Percentiles rank a stretch among this genome's conserved stretches.
Evolutionary conservation across 2,329 filamentous ascomycete genomes (phyloP).

Genomic region (Colletotrichum liaoningense): DNA sequence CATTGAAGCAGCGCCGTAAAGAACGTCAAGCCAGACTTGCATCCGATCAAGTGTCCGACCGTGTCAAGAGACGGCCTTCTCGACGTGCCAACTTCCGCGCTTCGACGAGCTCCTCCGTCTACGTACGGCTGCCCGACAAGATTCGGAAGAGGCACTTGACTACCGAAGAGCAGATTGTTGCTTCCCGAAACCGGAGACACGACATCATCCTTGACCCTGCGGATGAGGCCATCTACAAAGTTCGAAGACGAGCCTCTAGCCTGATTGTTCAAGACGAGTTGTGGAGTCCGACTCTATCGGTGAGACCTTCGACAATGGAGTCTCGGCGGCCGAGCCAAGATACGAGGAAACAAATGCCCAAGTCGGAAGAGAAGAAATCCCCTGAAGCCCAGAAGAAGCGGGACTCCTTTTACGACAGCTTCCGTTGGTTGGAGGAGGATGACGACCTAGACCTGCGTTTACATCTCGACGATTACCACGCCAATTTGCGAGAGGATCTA

Average conservation of each 20-base stretch:
- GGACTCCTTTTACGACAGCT: slow-evolving; percentile 73
- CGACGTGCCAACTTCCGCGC: slow-evolving; percentile 47
- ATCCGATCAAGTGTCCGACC: slow-evolving; percentile 46
- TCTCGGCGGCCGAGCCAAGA: slow-evolving; percentile 32
- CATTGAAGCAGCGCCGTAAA: slow-evolving; percentile 34
- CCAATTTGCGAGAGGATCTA: slow-evolving; percentile 66
- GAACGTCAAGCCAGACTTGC: slow-evolving; percentile 30
- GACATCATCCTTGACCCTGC: slow-evolving; percentile 55
- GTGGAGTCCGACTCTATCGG: slow-evolving; percentile 43
- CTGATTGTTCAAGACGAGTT: slow-evolving; percentile 46
- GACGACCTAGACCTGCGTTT: slow-evolving; percentile 76
- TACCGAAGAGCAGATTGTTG: slow-evolving; percentile 74
- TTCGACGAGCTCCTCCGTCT: slow-evolving; percentile 74
- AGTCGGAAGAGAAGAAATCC: slow-evolving; percentile 4
- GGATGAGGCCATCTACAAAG: slow-evolving; percentile 67
- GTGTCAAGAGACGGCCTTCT: slow-evolving; percentile 44
- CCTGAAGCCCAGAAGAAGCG: slow-evolving; percentile 45
- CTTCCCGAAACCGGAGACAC: slow-evolving; percentile 64
- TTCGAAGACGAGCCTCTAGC: slow-evolving; percentile 52
- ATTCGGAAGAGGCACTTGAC: slow-evolving; percentile 78
- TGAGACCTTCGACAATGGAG: slow-evolving; percentile 45
- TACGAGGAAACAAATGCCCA: slow-evolving; percentile 29
- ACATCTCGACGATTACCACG: slow-evolving; percentile 77
- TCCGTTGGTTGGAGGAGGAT: slow-evolving; percentile 80
- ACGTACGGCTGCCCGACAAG: slow-evolving; percentile 77